These are phyloP conservation scores for Phoenix dactylifera DNA, from an alignment of 176 grass and related monocot species.

Conservation along the genomic window DNA sequence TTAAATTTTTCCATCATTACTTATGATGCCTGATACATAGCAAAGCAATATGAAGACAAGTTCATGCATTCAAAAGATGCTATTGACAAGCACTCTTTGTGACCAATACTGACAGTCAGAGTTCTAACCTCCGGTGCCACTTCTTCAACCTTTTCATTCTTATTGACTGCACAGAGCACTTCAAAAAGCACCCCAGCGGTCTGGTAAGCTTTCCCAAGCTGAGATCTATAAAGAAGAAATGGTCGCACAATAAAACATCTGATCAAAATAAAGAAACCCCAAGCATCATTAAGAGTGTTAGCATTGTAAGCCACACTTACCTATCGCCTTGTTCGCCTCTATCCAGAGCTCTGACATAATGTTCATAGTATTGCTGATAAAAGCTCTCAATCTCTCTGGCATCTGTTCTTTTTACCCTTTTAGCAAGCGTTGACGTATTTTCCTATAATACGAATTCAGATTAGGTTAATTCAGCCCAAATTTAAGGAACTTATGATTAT, in stretches of 20 bases:
- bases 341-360: constrained; percentile 81
- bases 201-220: constrained; percentile 92
- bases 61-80: too few species aligned
- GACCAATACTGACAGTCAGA: background rate
- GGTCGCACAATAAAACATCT: too few species aligned
- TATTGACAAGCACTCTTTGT: too few species aligned
- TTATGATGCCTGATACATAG: too few species aligned
- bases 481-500: too few species aligned
- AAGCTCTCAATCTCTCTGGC: constrained; percentile 89
- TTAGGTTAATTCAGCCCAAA: background rate
- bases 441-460: constrained; percentile 41
- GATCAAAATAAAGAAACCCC: too few species aligned
- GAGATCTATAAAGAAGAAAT: constrained; percentile 31
- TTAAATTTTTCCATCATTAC: too few species aligned
- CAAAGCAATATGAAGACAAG: too few species aligned
- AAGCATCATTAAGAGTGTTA: too few species aligned
- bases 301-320: constrained; percentile 19
- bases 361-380: constrained; percentile 91
- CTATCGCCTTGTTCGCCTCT: constrained; percentile 81
- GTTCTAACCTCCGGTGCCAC: constrained; percentile 65
- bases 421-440: constrained; percentile 63
- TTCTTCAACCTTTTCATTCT: constrained; percentile 92
- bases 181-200: constrained; percentile 83
- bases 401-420: constrained; percentile 81
- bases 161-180: constrained; percentile 85